Conservation (phyloP, 2,329 filamentous ascomycete species). For the Sclerotinia minor region DNA sequence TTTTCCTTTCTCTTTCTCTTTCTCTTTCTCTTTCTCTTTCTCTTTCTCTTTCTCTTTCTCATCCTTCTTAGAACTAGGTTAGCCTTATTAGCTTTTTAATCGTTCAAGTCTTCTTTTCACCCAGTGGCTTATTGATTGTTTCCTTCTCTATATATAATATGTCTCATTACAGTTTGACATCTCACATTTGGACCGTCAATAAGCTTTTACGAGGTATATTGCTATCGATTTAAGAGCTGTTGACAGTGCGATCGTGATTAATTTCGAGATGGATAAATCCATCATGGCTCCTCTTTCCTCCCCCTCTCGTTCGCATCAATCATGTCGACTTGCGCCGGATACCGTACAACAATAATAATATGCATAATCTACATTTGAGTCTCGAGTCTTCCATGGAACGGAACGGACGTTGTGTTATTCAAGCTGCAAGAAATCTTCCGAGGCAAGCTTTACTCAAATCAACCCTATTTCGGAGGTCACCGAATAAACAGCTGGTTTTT, state of each 20-base stretch:
- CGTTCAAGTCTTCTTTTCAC: not conserved
- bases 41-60: too few relatives aligned
- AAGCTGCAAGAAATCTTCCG: constrained; percentile 13
- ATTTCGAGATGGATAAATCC: not conserved
- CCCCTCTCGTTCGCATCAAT: constrained; percentile 3
- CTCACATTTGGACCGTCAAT: constrained; percentile 3
- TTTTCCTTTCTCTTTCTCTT: too few relatives aligned
- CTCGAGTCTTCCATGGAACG: constrained; percentile 20
- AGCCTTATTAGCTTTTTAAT: not conserved
- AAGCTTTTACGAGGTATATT: not conserved
- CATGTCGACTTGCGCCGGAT: not conserved
- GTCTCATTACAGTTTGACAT: constrained; percentile 15
- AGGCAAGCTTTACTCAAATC: not conserved
- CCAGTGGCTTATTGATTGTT: not conserved
- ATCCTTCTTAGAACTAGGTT: not conserved
- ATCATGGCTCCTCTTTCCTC: not conserved
- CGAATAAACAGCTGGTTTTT: constrained; percentile 10
- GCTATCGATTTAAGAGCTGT: not conserved
- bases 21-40: too few relatives aligned
- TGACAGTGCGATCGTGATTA: not conserved
- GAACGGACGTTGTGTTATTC: constrained; percentile 17
- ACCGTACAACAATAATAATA: constrained; percentile 7
- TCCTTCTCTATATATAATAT: not conserved
- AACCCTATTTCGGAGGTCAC: constrained; percentile 10
- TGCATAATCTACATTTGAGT: constrained; percentile 9